Conservation (phyloP, 805 yeast genomes). For the Teunomyces tritomae region DNA sequence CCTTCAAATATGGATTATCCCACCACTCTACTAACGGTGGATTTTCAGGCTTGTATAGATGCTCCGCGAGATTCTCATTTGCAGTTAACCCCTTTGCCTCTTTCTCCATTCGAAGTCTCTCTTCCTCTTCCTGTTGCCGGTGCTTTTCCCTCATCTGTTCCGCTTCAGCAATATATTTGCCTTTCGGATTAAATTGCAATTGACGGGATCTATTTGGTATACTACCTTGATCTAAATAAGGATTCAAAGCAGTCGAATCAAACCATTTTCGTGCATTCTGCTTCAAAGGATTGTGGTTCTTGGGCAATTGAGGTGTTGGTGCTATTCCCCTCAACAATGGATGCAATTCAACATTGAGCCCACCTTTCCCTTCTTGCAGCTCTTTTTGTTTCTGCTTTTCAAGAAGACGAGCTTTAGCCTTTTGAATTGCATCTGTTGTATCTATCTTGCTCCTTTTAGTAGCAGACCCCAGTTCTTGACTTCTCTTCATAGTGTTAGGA, state of each 20-base stretch:
- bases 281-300: constrained; percentile 29
- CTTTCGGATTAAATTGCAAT: constrained; percentile 55
- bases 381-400: constrained; percentile 3
- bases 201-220: constrained; percentile 23
- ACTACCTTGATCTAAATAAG: constrained; percentile 31
- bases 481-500: not conserved
- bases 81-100: constrained; percentile 47
- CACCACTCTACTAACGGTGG: constrained; percentile 88
- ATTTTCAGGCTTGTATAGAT: constrained; percentile 39
- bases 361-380: constrained; percentile 12
- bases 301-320: constrained; percentile 23
- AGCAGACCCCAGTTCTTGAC: not conserved
- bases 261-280: constrained; percentile 24
- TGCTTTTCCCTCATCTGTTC: constrained; percentile 45
- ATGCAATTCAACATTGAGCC: constrained; percentile 34
- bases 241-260: constrained; percentile 36
- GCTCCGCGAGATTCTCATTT: constrained; percentile 55
- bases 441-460: not conserved
- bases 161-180: constrained; percentile 60
- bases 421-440: constrained; percentile 7
- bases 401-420: constrained; percentile 9
- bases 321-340: constrained; percentile 34
- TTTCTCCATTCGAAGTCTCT: constrained; percentile 16
- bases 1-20: constrained; percentile 61
- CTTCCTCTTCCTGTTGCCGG: constrained; percentile 17